A percentile compares a stretch with the other conserved stretches of the same genome.
Conservation (phyloP, 345 rosid species). For the Nasturtium officinale region DNA sequence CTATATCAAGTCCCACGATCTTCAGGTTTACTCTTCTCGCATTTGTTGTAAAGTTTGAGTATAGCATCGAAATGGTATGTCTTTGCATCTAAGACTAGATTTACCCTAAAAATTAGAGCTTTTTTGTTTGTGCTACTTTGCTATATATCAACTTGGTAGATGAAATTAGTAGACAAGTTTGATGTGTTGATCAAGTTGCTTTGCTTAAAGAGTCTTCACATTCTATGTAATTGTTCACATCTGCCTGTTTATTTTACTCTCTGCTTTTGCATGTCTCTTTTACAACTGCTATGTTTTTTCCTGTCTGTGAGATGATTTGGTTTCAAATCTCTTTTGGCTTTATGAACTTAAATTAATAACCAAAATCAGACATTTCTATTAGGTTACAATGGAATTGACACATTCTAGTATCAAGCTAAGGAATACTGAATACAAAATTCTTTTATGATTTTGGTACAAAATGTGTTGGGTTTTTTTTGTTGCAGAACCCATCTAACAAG, state of each 20-base stretch:
- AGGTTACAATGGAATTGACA: background rate
- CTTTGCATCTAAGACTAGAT: slow-evolving; percentile 12
- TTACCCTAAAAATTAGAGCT: background rate
- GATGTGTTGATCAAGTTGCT: slow-evolving; percentile 1
- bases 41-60: background rate
- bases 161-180: background rate
- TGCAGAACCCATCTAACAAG: slow-evolving; percentile 72
- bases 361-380: background rate
- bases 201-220: slow-evolving; percentile 10
- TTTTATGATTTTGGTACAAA: slow-evolving; percentile 50
- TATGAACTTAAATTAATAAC: background rate
- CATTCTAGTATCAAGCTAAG: background rate
- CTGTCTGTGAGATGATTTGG: slow-evolving; percentile 3
- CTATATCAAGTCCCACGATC: slow-evolving; percentile 68
- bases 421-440: background rate
- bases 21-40: slow-evolving; percentile 59
- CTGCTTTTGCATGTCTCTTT: background rate
- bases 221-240: background rate
- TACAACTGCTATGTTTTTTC: background rate
- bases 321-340: slow-evolving; percentile 16
- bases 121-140: slow-evolving; percentile 1
- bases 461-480: background rate
- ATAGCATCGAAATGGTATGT: background rate
- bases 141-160: background rate
- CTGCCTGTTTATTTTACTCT: too few relatives aligned